Base-by-base conservation (phyloP, 129 eudicot genomes). In the Artemisia tridentata region DNA sequence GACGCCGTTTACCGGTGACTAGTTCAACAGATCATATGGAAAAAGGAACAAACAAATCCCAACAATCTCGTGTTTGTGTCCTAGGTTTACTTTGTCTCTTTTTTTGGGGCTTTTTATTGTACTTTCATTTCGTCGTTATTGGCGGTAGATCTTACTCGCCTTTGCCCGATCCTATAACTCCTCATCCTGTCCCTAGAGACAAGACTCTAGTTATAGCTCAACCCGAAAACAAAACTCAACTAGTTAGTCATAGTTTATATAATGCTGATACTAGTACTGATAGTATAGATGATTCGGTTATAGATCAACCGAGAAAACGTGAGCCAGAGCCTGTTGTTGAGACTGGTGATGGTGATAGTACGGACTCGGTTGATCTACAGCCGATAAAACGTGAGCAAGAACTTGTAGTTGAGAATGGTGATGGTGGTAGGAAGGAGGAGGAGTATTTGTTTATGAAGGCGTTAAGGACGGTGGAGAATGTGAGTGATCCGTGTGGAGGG, bases 61-160 rank as follows among this genome's bases (percentile, higher is more conserved):
- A 89, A 2, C 74, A 72, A 11, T 82, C 96, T 8, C 84, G 96
- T 59, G 47, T 93, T 21, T 90, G 92, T 81, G 76, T 84, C 7
- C 56, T 93, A 78, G 92, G 82, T 63, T 76, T 82, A 9, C 86
- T 90, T 50, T 78, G 96, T 43, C 84, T 67, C 6, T 80, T 84
- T 11, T 90, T 93, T 80, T 93, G 99, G 99, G 68, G 85, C 0
- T 81, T 81, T 43, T 74, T 93, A 16, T 78, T 93, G 74, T 93
- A 88, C 53, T 93, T 93, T 58, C 96, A 93, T 82, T 90, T 90
- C 63, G 80, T 86, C 38, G 61, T 86, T 1, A 79, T 93, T 31
- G 97, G 87, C 38, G 85, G 86, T 80, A 80, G 74, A 49, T 43
- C 72, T 55, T 64, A 53, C 71, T 81, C 85, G 17, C 47, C 55